These are phyloP conservation scores for Mallotus nudiflorus DNA, from an alignment of 345 rosid species.

Conservation along the genomic window DNA sequence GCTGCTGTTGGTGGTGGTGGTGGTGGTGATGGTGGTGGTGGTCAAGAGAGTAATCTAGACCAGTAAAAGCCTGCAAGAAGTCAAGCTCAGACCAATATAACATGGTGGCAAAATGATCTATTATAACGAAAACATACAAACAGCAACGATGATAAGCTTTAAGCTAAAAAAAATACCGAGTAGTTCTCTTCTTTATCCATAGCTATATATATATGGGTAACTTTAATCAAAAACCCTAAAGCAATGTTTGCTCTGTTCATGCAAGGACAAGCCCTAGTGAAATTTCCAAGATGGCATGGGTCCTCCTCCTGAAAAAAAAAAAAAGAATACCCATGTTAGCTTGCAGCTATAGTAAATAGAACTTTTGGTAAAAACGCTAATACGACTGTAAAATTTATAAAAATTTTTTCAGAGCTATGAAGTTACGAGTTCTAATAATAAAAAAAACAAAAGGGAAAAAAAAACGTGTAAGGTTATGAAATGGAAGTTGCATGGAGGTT, in stretches of 20 bases:
- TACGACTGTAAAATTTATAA: too few relatives aligned
- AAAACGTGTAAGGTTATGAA: not conserved
- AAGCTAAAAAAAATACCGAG: conserved; percentile 47
- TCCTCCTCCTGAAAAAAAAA: conserved; percentile 22
- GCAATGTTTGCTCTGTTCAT: conserved; percentile 16
- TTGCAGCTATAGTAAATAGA: conserved; percentile 14
- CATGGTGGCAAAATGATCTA: conserved; percentile 24
- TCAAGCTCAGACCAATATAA: conserved; percentile 29
- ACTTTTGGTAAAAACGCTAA: not conserved
- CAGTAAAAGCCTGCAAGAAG: conserved; percentile 50
- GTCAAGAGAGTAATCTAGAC: conserved; percentile 46
- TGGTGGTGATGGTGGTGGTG: conserved; percentile 33
- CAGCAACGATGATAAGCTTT: conserved; percentile 8
- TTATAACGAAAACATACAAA: conserved; percentile 29
- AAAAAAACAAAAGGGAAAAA: too few relatives aligned
- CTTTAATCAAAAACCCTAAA: conserved; percentile 24
- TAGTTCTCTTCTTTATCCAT: conserved; percentile 76
- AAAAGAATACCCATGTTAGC: not conserved
- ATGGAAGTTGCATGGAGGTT: conserved; percentile 20
- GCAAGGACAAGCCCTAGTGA: conserved; percentile 29
- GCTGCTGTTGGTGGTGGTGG: conserved; percentile 9
- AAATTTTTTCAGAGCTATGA: too few relatives aligned
- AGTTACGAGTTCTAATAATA: too few relatives aligned
- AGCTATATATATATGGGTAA: conserved; percentile 14
- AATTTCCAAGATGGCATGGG: conserved; percentile 9